Evolutionary conservation across 2,329 filamentous ascomycete genomes (phyloP).

Genomic region (Elsinoe necatrix): DNA sequence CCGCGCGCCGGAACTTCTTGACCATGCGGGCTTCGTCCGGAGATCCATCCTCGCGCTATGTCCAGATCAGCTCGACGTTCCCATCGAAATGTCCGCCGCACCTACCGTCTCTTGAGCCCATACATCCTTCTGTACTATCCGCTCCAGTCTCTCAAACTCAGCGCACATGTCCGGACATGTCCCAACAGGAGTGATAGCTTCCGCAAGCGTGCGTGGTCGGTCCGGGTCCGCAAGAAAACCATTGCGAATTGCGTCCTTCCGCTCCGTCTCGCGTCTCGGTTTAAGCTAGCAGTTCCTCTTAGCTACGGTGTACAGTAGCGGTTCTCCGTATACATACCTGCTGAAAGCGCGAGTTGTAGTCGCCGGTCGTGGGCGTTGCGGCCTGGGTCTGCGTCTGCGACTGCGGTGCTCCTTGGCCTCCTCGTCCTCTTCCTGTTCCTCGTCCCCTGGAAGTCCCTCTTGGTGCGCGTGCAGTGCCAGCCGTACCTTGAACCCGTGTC

Average conservation of each 20-base stretch:
- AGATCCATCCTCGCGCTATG: constrained; percentile 25
- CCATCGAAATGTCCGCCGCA: constrained; percentile 14
- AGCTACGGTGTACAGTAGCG: not conserved
- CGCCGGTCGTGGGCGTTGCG: not conserved
- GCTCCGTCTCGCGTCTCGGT: constrained; percentile 42
- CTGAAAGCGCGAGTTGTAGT: constrained; percentile 5
- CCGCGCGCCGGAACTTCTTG: constrained; percentile 55
- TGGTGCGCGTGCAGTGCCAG: not conserved
- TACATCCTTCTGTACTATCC: constrained; percentile 54
- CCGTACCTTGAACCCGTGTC: not conserved
- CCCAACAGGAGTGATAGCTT: constrained; percentile 54
- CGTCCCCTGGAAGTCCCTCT: not conserved
- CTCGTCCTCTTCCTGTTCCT: not conserved
- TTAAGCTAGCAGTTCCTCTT: constrained; percentile 38
- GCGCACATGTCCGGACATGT: constrained; percentile 58
- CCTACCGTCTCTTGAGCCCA: constrained; percentile 52
- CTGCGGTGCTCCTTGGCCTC: not conserved
- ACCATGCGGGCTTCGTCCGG: constrained; percentile 51
- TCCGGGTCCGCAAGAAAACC: constrained; percentile 52
- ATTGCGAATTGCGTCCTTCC: constrained; percentile 43
- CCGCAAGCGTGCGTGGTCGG: constrained; percentile 49
- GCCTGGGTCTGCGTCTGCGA: not conserved
- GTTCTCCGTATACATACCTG: not conserved
- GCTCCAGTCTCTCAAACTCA: constrained; percentile 53
- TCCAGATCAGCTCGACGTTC: constrained; percentile 7